Conservation (phyloP, 129 eudicot species). For the Chrysanthemum seticuspe region DNA sequence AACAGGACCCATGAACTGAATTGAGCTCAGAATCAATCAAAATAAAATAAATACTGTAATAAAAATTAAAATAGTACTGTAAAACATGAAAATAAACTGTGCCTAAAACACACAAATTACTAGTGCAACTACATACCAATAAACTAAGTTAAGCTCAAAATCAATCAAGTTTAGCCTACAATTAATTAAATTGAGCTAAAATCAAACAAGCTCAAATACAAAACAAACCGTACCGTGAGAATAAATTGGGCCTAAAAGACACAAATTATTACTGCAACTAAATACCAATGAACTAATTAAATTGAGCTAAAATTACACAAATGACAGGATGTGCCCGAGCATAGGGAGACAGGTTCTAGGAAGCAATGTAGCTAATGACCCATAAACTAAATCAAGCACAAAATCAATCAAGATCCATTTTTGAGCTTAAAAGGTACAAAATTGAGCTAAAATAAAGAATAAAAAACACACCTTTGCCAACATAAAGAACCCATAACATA, state of each 20-base stretch:
- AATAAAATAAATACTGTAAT: conserved; percentile 1
- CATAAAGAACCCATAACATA: conserved; percentile 71
- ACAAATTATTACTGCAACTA: neutral
- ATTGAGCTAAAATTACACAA: too few relatives aligned
- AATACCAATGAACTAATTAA: neutral
- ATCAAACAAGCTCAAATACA: conserved; percentile 10
- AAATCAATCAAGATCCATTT: neutral
- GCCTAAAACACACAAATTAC: conserved; percentile 1
- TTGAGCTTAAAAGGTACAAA: neutral
- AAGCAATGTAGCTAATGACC: too few relatives aligned
- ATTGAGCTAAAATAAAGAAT: conserved; percentile 17
- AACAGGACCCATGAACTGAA: conserved; percentile 17
- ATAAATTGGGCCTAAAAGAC: neutral
- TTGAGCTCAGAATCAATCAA: conserved; percentile 18
- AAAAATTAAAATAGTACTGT: neutral
- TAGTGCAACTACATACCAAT: neutral
- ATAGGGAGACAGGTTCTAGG: too few relatives aligned
- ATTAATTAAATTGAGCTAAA: conserved; percentile 8
- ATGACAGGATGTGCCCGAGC: too few relatives aligned
- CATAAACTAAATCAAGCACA: conserved; percentile 5
- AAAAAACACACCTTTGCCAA: conserved; percentile 85
- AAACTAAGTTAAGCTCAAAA: conserved; percentile 13
- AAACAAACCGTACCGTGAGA: neutral
- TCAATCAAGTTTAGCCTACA: neutral
- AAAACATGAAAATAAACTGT: neutral